phyloP scores from a whole-genome alignment of 73 alveolate genomes.

The Paramecium tetraurelia region DNA sequence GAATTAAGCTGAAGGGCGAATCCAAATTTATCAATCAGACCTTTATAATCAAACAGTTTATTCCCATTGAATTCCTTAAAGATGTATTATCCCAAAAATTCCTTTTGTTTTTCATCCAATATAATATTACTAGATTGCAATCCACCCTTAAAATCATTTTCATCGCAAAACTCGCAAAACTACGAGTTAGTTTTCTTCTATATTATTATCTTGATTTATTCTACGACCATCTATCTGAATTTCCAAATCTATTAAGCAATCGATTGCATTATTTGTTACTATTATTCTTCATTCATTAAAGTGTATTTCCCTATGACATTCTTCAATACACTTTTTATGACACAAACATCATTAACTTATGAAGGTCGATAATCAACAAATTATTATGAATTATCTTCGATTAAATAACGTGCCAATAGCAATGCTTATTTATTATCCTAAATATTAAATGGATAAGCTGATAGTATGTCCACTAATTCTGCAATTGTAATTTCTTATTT shows the following conservation, averaged over 20 bases:
- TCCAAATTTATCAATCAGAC: background rate
- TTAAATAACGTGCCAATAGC: constrained; percentile 4
- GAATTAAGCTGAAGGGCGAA: background rate
- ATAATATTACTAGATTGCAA: background rate
- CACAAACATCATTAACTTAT: background rate
- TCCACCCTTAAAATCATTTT: background rate
- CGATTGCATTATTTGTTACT: background rate
- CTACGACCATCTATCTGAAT: background rate
- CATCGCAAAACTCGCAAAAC: background rate
- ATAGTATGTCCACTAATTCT: background rate
- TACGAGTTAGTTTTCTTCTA: background rate
- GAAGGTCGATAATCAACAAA: background rate
- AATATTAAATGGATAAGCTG: background rate
- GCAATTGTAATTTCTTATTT: background rate
- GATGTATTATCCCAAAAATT: background rate
- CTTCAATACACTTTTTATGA: background rate
- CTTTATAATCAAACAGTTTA: background rate
- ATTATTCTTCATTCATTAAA: background rate
- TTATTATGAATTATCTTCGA: background rate
- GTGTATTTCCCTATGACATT: background rate
- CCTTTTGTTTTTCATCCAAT: background rate
- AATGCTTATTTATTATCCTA: background rate
- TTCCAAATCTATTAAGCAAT: background rate
- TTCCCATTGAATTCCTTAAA: background rate
- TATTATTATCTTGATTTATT: background rate